These are phyloP conservation scores for Xylariaceae sp. DNA, from an alignment of 2,329 filamentous ascomycete species.

Conservation along the genomic window DNA sequence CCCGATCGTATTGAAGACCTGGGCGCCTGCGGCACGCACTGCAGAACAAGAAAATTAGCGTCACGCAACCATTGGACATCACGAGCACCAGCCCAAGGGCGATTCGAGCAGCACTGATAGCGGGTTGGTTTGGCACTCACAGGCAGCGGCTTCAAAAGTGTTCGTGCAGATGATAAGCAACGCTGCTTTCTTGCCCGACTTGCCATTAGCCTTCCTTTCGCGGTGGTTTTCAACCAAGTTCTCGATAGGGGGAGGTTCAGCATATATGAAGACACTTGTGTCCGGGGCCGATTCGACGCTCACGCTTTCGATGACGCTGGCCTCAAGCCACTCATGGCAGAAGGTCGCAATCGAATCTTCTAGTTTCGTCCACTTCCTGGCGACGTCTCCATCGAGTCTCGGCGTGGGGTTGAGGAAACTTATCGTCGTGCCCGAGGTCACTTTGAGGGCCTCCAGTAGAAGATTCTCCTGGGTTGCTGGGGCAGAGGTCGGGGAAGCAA, in stretches of 20 bases:
- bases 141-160: slow-evolving; percentile 15
- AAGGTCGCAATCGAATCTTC: slow-evolving; percentile 11
- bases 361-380: slow-evolving; percentile 1
- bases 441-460: slow-evolving; percentile 23
- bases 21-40: slow-evolving; percentile 12
- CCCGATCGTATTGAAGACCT: slow-evolving; percentile 11
- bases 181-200: slow-evolving; percentile 8
- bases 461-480: neutral
- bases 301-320: slow-evolving; percentile 8
- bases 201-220: slow-evolving; percentile 6
- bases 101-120: too few species aligned
- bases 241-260: slow-evolving; percentile 16
- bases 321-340: slow-evolving; percentile 13
- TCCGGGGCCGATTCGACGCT: slow-evolving; percentile 7
- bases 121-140: neutral
- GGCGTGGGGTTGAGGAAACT: slow-evolving; percentile 9
- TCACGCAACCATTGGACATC: too few species aligned
- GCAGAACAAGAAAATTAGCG: too few species aligned
- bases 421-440: slow-evolving; percentile 7
- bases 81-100: too few species aligned
- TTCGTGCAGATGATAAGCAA: slow-evolving; percentile 17
- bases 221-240: slow-evolving; percentile 8
- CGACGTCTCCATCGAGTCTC: neutral
- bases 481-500: neutral
- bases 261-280: slow-evolving; percentile 13